These are phyloP conservation scores for Spiromastix sp. DNA, from an alignment of 2,329 filamentous ascomycete species.

Conservation along the genomic window DNA sequence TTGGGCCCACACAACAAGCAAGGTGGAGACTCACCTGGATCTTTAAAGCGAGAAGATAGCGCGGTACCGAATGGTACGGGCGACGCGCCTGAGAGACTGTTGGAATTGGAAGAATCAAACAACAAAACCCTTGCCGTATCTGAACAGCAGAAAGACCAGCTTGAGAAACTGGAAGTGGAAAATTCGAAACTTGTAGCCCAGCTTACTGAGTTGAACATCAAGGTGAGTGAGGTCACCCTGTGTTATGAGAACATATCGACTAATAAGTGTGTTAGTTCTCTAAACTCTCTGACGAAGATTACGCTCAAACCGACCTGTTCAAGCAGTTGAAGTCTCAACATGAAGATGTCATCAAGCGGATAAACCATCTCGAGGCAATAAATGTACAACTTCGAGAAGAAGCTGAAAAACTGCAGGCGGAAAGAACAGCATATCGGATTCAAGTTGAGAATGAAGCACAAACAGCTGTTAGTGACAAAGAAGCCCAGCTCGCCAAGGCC, in stretches of 20 bases:
- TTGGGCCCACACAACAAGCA: slow-evolving; percentile 45
- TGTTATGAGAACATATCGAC: neutral
- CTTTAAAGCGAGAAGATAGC: slow-evolving; percentile 41
- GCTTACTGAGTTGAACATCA: slow-evolving; percentile 60
- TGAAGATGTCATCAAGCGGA: slow-evolving; percentile 82
- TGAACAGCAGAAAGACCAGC: slow-evolving; percentile 77
- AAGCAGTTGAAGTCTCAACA: slow-evolving; percentile 83
- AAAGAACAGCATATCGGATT: slow-evolving; percentile 70
- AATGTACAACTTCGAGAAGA: slow-evolving; percentile 80
- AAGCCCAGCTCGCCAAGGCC: slow-evolving; percentile 67
- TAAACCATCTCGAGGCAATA: slow-evolving; percentile 83
- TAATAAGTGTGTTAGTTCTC: slow-evolving; percentile 43
- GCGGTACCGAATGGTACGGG: slow-evolving; percentile 44
- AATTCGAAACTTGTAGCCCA: slow-evolving; percentile 67
- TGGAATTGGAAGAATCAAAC: slow-evolving; percentile 63
- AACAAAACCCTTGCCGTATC: slow-evolving; percentile 67
- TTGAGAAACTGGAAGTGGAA: slow-evolving; percentile 68
- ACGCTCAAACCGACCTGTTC: slow-evolving; percentile 83
- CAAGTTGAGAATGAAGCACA: slow-evolving; percentile 76
- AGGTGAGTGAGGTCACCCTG: slow-evolving; percentile 28
- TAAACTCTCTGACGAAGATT: slow-evolving; percentile 80
- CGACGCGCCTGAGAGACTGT: slow-evolving; percentile 36
- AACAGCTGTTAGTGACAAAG: slow-evolving; percentile 61
- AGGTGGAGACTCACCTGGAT: slow-evolving; percentile 38
- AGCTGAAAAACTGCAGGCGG: slow-evolving; percentile 71